A percentile compares a stretch with the other conserved stretches of the same genome.
Conservation (phyloP, 352 stramenopile species). For the Phytophthora fragariae region DNA sequence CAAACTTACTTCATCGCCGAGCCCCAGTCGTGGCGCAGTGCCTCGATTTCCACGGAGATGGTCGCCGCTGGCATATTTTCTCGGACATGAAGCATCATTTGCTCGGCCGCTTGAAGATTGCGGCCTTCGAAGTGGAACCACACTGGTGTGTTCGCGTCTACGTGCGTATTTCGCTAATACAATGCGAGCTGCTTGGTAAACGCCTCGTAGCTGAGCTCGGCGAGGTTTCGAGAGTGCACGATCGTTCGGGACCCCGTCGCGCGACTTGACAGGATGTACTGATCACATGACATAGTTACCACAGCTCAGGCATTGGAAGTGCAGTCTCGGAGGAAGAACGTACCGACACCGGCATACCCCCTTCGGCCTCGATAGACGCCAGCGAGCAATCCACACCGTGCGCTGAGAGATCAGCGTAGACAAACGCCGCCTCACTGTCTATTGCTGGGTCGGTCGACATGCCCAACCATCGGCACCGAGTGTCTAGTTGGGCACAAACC, state of each 20-base stretch:
- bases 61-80: constrained; percentile 3
- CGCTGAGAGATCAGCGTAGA: constrained; percentile 43
- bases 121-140: constrained; percentile 80
- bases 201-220: constrained; percentile 47
- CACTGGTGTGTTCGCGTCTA: background rate
- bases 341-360: constrained; percentile 70
- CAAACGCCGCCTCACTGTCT: constrained; percentile 63
- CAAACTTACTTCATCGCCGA: constrained; percentile 49
- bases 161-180: constrained; percentile 8
- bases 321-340: background rate
- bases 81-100: constrained; percentile 62
- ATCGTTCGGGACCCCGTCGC: constrained; percentile 70
- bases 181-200: constrained; percentile 43
- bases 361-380: constrained; percentile 35
- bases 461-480: constrained; percentile 57
- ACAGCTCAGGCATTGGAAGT: background rate
- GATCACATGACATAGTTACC: constrained; percentile 1
- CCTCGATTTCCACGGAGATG: constrained; percentile 77
- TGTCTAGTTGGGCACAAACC: constrained; percentile 62
- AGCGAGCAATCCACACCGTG: constrained; percentile 53
- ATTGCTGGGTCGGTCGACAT: constrained; percentile 57
- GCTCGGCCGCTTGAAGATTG: constrained; percentile 52
- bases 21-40: constrained; percentile 64
- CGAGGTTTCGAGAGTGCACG: constrained; percentile 60
- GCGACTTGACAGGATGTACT: constrained; percentile 74